These are phyloP conservation scores for Penicillium canescens DNA, from an alignment of 495 filamentous ascomycete species.

Conservation along the genomic window DNA sequence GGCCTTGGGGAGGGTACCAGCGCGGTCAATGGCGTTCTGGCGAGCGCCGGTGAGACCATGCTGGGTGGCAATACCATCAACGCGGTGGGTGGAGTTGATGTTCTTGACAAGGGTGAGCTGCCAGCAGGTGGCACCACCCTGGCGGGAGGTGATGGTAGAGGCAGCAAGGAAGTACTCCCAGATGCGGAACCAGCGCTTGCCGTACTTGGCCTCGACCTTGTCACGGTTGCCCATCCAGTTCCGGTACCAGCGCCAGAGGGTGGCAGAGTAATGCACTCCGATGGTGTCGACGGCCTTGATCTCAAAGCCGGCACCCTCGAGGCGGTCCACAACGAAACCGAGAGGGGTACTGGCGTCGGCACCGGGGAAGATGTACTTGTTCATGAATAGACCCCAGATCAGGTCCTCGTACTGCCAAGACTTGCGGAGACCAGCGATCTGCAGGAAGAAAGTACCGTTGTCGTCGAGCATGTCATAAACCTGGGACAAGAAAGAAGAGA, in stretches of 20 bases:
- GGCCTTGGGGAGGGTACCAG: slow-evolving; percentile 43
- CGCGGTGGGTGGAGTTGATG: slow-evolving; percentile 91
- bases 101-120: slow-evolving; percentile 97
- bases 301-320: slow-evolving; percentile 66
- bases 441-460: slow-evolving; percentile 71
- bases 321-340: slow-evolving; percentile 62
- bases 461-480: slow-evolving; percentile 71
- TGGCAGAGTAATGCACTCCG: slow-evolving; percentile 96
- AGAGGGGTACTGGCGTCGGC: slow-evolving; percentile 68
- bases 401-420: slow-evolving; percentile 74
- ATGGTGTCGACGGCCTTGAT: slow-evolving; percentile 74
- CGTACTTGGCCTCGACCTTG: slow-evolving; percentile 95
- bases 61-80: slow-evolving; percentile 80
- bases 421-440: slow-evolving; percentile 69
- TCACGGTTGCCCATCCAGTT: slow-evolving; percentile 98
- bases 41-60: slow-evolving; percentile 73
- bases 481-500: slow-evolving; percentile 60
- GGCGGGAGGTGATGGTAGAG: slow-evolving; percentile 89
- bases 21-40: slow-evolving; percentile 39
- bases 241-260: slow-evolving; percentile 97
- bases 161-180: slow-evolving; percentile 98
- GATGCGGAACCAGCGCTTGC: slow-evolving; percentile 93
- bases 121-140: slow-evolving; percentile 92
- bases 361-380: slow-evolving; percentile 75
- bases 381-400: slow-evolving; percentile 77